Evolutionary conservation across 2,329 filamentous ascomycete species (phyloP), one percentile per base, ranked within the genome.

Genomic region (Sarocladium strictum): DNA sequence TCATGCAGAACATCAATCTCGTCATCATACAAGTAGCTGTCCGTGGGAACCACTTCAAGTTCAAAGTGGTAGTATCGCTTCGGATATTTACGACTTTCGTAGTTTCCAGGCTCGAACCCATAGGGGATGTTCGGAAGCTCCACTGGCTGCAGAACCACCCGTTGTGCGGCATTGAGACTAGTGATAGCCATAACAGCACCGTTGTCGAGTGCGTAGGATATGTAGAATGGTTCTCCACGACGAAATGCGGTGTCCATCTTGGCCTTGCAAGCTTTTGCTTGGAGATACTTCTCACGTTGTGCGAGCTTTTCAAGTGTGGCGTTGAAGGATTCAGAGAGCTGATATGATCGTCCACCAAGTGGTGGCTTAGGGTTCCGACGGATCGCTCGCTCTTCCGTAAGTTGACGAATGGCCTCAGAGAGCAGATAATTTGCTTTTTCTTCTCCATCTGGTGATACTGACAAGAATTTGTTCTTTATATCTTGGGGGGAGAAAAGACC

Each of bases 81-180:
- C 33, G 87, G 80, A 58, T 86, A 84, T 56, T 82, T 81, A 54
- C 86, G 78, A 21, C 84, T 86, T 62, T 88, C 83, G 67, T 91
- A 91, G 59, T 87, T 83, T 15, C 81, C 81, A 7, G 85, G 85
- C 53, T 82, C 79, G 62, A 90, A 87, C 1, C 88, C 87, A 64
- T 87, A 85, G 2, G 84, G 83, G 27, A 88, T 82, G 51, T 77
- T 62, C 1, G 82, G 81, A 4, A 87, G 76, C 38, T 85, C 73
- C 1, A 76, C 64, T 0, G 80, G 73, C 3, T 76, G 69, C 6
- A 88, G 63, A 15, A 65, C 72, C 40, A 90, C 72, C 38, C 79
- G 76, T 3, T 81, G 79, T 51, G 77, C 66, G 1, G 83, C 80
- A 57, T 85, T 78, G 54, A 92, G 67, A 60, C 88, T 88, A 38